Conservation (phyloP, 2,329 filamentous ascomycete species). For the Neocatenulostroma microsporum region DNA sequence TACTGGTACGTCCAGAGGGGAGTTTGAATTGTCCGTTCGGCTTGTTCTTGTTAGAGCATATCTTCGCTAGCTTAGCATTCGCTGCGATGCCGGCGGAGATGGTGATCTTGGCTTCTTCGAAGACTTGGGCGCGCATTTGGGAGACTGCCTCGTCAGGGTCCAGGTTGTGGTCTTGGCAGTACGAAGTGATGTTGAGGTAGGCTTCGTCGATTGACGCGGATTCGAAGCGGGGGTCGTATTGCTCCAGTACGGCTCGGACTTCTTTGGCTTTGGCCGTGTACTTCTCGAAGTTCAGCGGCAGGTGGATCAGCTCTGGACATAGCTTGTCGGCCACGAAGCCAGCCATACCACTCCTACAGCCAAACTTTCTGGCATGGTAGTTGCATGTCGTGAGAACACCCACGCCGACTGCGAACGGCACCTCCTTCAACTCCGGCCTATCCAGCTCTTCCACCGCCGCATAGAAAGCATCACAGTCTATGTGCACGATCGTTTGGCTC, state of each 20-base stretch:
- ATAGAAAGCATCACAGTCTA: constrained; percentile 97
- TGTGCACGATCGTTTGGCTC: constrained; percentile 76
- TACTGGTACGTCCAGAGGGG: constrained; percentile 60
- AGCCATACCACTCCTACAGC: constrained; percentile 94
- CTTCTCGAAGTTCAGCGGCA: constrained; percentile 83
- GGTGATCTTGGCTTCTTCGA: constrained; percentile 70
- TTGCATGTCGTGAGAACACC: constrained; percentile 69
- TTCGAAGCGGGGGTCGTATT: constrained; percentile 85
- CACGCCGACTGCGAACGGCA: constrained; percentile 85
- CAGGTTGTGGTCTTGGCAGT: constrained; percentile 63
- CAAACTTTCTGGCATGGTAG: constrained; percentile 82
- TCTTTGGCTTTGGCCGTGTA: constrained; percentile 87
- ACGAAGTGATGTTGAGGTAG: constrained; percentile 85
- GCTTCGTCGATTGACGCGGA: constrained; percentile 94
- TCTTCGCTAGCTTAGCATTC: constrained; percentile 90
- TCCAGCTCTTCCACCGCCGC: constrained; percentile 75
- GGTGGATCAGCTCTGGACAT: constrained; percentile 73
- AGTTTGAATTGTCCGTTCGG: constrained; percentile 86
- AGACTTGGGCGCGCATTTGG: constrained; percentile 69
- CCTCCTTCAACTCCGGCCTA: constrained; percentile 70
- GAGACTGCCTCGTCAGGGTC: constrained; percentile 65
- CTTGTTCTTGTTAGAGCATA: constrained; percentile 94
- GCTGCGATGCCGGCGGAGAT: constrained; percentile 91
- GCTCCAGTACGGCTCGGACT: constrained; percentile 68
- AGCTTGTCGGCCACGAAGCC: constrained; percentile 91